Evolutionary conservation across 345 rosid species (phyloP).

Genomic region (Populus ilicifolia): DNA sequence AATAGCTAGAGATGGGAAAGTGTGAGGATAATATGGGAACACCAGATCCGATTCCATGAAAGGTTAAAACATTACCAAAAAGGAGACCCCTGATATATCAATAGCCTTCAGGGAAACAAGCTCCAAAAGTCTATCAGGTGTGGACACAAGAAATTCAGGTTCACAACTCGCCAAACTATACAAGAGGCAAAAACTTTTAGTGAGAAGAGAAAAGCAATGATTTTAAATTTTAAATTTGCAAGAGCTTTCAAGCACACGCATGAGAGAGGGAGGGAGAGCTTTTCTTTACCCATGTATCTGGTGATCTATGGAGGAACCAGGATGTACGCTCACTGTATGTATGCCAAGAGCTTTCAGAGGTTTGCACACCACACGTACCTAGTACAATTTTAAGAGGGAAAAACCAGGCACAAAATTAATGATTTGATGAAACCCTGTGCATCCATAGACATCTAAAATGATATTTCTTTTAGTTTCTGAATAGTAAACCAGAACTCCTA

Average conservation of each 20-base stretch:
- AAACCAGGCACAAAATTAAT: neutral
- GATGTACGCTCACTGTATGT: constrained; percentile 83
- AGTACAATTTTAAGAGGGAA: constrained; percentile 9
- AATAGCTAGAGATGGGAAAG: neutral
- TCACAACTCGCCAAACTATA: constrained; percentile 73
- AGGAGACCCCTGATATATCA: constrained; percentile 63
- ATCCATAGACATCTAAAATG: neutral
- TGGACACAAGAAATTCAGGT: constrained; percentile 84
- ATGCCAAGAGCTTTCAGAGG: constrained; percentile 77
- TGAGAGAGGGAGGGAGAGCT: neutral
- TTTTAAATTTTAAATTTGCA: neutral
- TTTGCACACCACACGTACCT: constrained; percentile 80
- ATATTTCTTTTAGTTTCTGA: neutral
- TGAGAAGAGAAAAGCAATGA: neutral
- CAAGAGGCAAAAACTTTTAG: neutral
- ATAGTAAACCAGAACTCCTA: neutral
- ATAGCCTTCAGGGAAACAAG: constrained; percentile 64
- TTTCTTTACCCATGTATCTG: constrained; percentile 70
- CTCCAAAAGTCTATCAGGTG: constrained; percentile 86
- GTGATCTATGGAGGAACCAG: constrained; percentile 65
- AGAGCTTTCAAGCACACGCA: neutral
- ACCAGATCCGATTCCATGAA: neutral
- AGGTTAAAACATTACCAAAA: constrained; percentile 53
- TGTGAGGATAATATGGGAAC: neutral
- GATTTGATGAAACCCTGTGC: neutral